phyloP scores from a whole-genome alignment of 2,329 filamentous ascomycete species.

The Lachnellula willkommii region DNA sequence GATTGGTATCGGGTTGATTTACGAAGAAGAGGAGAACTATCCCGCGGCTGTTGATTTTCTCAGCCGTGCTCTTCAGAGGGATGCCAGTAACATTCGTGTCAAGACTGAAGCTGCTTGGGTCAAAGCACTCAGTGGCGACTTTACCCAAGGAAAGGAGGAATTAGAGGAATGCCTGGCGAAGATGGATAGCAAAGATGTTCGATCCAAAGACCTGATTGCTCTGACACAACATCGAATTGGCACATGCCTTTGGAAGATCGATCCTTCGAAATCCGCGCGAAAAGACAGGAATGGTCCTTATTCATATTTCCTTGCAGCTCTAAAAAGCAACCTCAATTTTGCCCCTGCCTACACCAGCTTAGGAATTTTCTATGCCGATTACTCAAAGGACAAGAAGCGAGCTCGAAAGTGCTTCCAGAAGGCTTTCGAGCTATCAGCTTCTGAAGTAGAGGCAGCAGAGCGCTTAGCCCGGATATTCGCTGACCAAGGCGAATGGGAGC shows the following conservation, averaged over 20 bases:
- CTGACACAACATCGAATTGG: constrained; percentile 85
- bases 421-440: constrained; percentile 84
- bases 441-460: constrained; percentile 82
- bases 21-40: constrained; percentile 90
- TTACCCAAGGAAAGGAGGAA: constrained; percentile 59
- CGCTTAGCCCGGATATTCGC: constrained; percentile 81
- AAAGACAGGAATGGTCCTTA: constrained; percentile 81
- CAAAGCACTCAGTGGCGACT: constrained; percentile 74
- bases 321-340: constrained; percentile 82
- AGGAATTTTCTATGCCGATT: constrained; percentile 86
- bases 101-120: constrained; percentile 90
- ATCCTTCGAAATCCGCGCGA: constrained; percentile 66
- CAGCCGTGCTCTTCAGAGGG: constrained; percentile 66
- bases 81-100: constrained; percentile 70
- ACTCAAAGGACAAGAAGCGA: constrained; percentile 78
- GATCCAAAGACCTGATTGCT: constrained; percentile 67
- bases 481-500: constrained; percentile 88
- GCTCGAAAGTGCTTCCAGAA: constrained; percentile 94
- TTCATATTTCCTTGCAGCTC: constrained; percentile 70
- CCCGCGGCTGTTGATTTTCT: constrained; percentile 76
- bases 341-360: constrained; percentile 89
- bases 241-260: constrained; percentile 78
- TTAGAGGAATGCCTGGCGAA: constrained; percentile 64
- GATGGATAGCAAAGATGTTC: constrained; percentile 56
- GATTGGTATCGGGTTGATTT: constrained; percentile 84